Evolutionary conservation across 495 filamentous ascomycete species (phyloP), one percentile per base, ranked within the genome.

Genomic region (Chaetomidium leptoderma): DNA sequence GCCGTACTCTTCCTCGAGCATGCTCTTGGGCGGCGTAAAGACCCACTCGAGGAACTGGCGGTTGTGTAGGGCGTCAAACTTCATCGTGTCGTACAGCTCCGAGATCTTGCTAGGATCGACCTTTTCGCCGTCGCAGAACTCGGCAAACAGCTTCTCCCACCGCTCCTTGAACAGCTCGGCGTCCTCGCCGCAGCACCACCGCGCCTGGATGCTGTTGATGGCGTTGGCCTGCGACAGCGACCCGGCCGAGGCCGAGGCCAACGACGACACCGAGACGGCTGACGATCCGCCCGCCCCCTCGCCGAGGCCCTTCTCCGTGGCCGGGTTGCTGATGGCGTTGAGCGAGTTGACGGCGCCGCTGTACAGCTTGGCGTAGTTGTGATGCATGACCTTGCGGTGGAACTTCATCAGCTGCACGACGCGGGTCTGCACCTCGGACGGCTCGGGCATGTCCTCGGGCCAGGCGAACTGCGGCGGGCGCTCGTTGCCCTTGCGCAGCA

Each of bases 31-130:
- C 3, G 93, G 95, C 58, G 90, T 95, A 66, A 98, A 97, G 3
- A 96, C 88, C 86, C 92, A 96, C 72, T 98, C 95, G n/a, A 98
- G 75, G 58, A 97, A 97, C 57, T 89, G 89, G 5, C 95, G 84
- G 69, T 98, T 98, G 70, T 98, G 93, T 24, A 98, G 80, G 2
- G 95, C 93, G 65, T 98, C 93, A 63, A 97, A 98, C 69, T 98
- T 98, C 92, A 97, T 97, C 29, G 91, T 97, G 71, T 98, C 93
- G 67, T 97, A 97, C 2, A 98, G 76, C 73, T 98, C 93, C 8
- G 90, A 96, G 35, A 98, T 91, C 75, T 97, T 97, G 76, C 91
- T 95, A 0, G 93, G 93, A 68, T 98, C 93, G 10, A 97, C 89
- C 74, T 97, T 98, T 61, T 98, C 93, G 5, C 87, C 86, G 68